Percentiles rank a stretch among this genome's conserved stretches.
phyloP scores from a whole-genome alignment of 306 rosid species.

The Inga oerstediana region DNA sequence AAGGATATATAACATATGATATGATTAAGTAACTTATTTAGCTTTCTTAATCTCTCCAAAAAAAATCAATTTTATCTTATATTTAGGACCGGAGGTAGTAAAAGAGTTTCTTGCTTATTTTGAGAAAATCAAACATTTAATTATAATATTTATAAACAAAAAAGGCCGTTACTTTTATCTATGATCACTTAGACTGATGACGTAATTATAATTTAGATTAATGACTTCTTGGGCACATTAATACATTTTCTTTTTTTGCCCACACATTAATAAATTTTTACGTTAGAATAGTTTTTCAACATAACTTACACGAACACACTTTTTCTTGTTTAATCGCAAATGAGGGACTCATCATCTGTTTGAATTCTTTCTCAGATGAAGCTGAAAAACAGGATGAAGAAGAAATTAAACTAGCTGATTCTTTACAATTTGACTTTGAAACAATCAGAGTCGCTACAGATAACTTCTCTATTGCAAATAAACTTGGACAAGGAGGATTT shows the following conservation, averaged over 20 bases:
- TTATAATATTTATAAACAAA: background rate
- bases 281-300: background rate
- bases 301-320: background rate
- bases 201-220: background rate
- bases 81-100: too few relatives aligned
- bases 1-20: too few relatives aligned
- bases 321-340: background rate
- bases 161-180: too few relatives aligned
- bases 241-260: background rate
- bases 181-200: too few relatives aligned
- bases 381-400: slow-evolving; percentile 7
- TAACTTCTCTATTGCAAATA: slow-evolving; percentile 40
- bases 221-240: background rate
- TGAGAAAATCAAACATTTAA: background rate
- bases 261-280: background rate
- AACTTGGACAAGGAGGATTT: slow-evolving; percentile 46
- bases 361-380: background rate
- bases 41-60: too few relatives aligned
- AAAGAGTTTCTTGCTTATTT: background rate
- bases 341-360: background rate
- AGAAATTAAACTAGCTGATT: slow-evolving; percentile 14
- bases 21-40: too few relatives aligned
- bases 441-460: slow-evolving; percentile 32
- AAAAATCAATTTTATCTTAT: too few relatives aligned
- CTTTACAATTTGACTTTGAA: slow-evolving; percentile 35